phyloP scores from a whole-genome alignment of 495 filamentous ascomycete species.

The Astrothelium macrocarpum region DNA sequence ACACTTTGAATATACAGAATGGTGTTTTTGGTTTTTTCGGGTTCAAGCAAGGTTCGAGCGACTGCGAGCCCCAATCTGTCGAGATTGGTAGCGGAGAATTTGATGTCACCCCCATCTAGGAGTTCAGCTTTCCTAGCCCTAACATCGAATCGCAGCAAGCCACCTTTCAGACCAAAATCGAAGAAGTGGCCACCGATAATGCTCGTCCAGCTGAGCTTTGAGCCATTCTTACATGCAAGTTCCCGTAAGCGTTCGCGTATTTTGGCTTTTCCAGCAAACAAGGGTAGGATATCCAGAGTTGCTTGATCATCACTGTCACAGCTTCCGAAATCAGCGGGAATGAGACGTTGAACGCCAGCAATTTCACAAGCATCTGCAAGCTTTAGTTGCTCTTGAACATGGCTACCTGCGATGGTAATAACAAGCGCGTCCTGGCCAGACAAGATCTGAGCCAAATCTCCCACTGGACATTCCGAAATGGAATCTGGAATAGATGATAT shows the following conservation, averaged over 20 bases:
- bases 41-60: constrained; percentile 33
- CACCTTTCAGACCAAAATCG: constrained; percentile 37
- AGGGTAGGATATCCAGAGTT: constrained; percentile 29
- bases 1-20: constrained; percentile 41
- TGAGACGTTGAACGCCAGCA: constrained; percentile 33
- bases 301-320: constrained; percentile 26
- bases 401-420: constrained; percentile 27
- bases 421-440: constrained; percentile 43
- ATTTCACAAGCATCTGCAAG: constrained; percentile 32
- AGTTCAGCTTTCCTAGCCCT: constrained; percentile 36
- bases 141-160: constrained; percentile 39
- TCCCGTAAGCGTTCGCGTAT: constrained; percentile 38
- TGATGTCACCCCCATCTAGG: constrained; percentile 35
- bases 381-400: constrained; percentile 22
- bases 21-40: constrained; percentile 37
- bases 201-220: constrained; percentile 39
- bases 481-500: constrained; percentile 11
- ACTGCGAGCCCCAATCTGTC: constrained; percentile 34
- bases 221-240: constrained; percentile 29
- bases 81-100: constrained; percentile 36
- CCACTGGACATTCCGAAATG: constrained; percentile 30
- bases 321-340: constrained; percentile 34
- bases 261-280: constrained; percentile 38
- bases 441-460: constrained; percentile 37
- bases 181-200: constrained; percentile 43